These are phyloP conservation scores for Vitis hybrid DNA, from an alignment of 177 flowering plant genomes.

Conservation along the genomic window DNA sequence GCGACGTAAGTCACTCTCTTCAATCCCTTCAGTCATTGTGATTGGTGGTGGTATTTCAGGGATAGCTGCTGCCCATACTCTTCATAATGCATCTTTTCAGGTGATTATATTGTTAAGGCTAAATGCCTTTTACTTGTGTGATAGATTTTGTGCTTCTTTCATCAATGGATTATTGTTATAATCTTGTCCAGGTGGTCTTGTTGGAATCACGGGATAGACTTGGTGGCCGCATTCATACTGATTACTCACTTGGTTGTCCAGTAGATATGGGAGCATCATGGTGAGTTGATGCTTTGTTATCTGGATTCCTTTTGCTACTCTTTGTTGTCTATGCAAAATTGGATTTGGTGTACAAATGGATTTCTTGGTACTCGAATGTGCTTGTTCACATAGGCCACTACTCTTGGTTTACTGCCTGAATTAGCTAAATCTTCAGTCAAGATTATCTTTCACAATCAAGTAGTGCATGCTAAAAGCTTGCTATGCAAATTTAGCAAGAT, in stretches of 20 bases:
- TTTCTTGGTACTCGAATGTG: no score
- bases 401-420: no score
- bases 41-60: constrained; percentile 96
- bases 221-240: constrained; percentile 93
- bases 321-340: not conserved
- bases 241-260: constrained; percentile 91
- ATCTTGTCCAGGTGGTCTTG: constrained; percentile 56
- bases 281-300: constrained; percentile 30
- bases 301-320: not conserved
- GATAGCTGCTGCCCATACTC: constrained; percentile 76
- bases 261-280: constrained; percentile 99
- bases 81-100: constrained; percentile 70
- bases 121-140: not conserved
- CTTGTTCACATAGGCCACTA: no score
- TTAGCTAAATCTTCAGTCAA: no score
- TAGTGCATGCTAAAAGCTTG: no score
- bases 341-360: not conserved
- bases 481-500: no score
- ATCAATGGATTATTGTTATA: not conserved
- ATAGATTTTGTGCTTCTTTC: not conserved
- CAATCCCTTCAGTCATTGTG: constrained; percentile 86
- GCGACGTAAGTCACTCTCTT: constrained; percentile 40
- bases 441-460: no score
- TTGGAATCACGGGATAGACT: constrained; percentile 89
- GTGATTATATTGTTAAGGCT: constrained; percentile 27